Evolutionary conservation across 106 monocot genomes (phyloP), one percentile per base, ranked within the genome.

Genomic region (Platanthera guangdongensis): DNA sequence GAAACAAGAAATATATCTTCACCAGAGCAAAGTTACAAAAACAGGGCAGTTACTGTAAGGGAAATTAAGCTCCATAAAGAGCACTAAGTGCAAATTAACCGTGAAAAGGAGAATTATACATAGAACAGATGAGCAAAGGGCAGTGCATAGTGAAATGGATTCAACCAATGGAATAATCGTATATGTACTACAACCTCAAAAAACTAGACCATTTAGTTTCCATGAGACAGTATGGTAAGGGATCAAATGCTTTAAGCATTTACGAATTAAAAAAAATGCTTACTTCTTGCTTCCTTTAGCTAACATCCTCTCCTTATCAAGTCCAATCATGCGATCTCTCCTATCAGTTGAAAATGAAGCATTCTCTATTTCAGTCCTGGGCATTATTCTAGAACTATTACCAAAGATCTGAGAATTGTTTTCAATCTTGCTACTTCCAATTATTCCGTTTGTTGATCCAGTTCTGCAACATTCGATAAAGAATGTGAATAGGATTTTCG

Each of bases 261-360:
- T 10, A 65, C 39, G 65, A 10, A 65, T 13, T 12, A 30, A 65
- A 70, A 70, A n/a, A 45, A 70, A 70, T 47, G 70, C 89, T 88
- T 95, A 73, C 82, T 82, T 87, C 81, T 75, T 78, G 65, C 65
- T 65, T 83, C 90, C 92, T 81, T 93, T 95, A 46, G 81, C 16
- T 50, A 83, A 46, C 72, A 21, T 65, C 14, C 90, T 81, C 30
- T 95, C 95, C 77, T 92, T 92, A 30, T 95, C 92, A 50, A 84
- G 73, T 67, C 59, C 80, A 74, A 77, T 25, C 79, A 72, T 75
- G 16, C 79, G 80, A 59, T 92, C 90, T 78, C 85, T 90, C 84
- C 95, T 88, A 59, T 95, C 92, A 84, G 73, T 84, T 68, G 84
- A 13, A 76, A 82, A 67, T 63, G 76, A 67, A 9, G 70, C 62